phyloP scores from a whole-genome alignment of 192 early-diverging fungal species.

The Backusella luteola region DNA sequence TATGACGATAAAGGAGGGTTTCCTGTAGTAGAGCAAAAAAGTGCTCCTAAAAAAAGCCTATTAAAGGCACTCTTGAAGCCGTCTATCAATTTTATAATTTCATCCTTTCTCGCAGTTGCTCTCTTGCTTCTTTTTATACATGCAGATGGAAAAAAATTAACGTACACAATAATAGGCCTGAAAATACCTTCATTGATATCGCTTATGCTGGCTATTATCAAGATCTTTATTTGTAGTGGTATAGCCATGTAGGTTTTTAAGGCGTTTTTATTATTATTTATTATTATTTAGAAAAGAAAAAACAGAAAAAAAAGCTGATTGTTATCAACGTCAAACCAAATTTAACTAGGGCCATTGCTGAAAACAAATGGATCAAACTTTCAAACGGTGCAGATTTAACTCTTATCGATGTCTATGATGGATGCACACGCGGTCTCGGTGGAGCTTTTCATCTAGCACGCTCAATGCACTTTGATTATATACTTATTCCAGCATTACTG shows the following conservation, averaged over 20 bases:
- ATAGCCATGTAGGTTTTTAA: not conserved
- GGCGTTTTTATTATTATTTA: too few species aligned
- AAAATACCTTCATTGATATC: conserved; percentile 4
- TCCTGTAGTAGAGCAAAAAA: not conserved
- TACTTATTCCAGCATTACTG: not conserved
- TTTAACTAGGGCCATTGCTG: not conserved
- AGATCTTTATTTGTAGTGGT: conserved; percentile 10
- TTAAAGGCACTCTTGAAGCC: not conserved
- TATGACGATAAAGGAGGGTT: not conserved
- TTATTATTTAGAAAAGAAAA: too few species aligned
- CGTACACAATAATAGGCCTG: not conserved
- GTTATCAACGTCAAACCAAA: not conserved
- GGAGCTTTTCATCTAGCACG: not conserved
- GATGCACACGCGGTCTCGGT: not conserved
- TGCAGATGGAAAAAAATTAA: conserved; percentile 1
- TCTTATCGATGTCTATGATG: conserved; percentile 8
- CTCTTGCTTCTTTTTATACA: not conserved
- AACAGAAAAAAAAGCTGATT: not conserved
- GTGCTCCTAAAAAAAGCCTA: not conserved
- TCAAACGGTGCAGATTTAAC: not conserved
- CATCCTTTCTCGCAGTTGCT: not conserved
- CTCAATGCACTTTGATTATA: not conserved
- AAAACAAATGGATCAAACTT: conserved; percentile 4
- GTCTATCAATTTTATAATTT: not conserved
- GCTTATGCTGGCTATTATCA: not conserved